Conservation (phyloP, 495 filamentous ascomycete genomes). For the Aeminium ludgeri region DNA sequence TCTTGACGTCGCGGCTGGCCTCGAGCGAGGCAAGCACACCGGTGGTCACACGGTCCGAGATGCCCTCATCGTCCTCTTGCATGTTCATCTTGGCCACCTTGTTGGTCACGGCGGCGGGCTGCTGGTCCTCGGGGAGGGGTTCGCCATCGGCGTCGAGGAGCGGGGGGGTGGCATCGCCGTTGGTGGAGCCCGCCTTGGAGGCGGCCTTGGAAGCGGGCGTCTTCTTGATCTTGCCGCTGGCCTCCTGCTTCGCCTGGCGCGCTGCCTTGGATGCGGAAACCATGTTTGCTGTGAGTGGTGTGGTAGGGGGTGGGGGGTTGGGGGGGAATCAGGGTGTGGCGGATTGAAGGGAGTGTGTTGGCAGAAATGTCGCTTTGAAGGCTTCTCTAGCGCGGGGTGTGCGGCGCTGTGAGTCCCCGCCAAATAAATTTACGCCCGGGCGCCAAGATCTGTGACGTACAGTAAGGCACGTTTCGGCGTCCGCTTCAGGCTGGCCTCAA, state of each 20-base stretch:
- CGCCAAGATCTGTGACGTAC: too few species aligned
- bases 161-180: slow-evolving; percentile 50
- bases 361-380: too few species aligned
- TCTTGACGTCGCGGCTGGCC: slow-evolving; percentile 83
- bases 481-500: too few species aligned
- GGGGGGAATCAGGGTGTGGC: background rate
- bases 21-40: slow-evolving; percentile 80
- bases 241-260: slow-evolving; percentile 86
- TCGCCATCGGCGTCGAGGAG: slow-evolving; percentile 44
- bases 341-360: background rate
- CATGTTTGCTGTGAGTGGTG: slow-evolving; percentile 31
- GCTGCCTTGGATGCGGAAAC: slow-evolving; percentile 96
- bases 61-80: slow-evolving; percentile 88
- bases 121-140: slow-evolving; percentile 38
- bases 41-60: slow-evolving; percentile 96
- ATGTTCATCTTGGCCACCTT: slow-evolving; percentile 65
- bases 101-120: slow-evolving; percentile 50
- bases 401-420: too few species aligned
- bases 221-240: slow-evolving; percentile 38
- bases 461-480: too few species aligned
- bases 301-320: background rate
- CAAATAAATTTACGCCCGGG: too few species aligned
- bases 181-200: slow-evolving; percentile 48
- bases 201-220: slow-evolving; percentile 43
- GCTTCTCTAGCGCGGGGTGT: too few species aligned